Evolutionary conservation across 257 asterid genomes (phyloP), one percentile per base, ranked within the genome.

Genomic region (Eustoma russellianum): DNA sequence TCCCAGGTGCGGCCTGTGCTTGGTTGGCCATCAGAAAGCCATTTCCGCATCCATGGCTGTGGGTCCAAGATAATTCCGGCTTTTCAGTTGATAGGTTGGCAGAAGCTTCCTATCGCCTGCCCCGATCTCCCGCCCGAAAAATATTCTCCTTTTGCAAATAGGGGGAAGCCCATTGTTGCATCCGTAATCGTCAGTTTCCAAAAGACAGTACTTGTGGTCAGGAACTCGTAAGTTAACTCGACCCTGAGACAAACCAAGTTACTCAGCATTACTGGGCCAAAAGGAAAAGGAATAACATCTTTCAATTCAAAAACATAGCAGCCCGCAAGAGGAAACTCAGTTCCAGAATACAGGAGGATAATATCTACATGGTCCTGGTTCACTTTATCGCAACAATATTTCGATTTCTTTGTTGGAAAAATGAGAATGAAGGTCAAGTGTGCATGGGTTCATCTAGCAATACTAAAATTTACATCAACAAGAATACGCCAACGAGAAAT

Each of bases 31-130:
- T 92, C 83, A 92, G 79, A 70, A 92, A 17, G 98, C 98, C 81
- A 92, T 92, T 76, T 92, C 98, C 41, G 98, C 98, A 76, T 92
- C 98, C 97, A 92, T 88, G 70, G 98, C 98, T 10, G 98, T 92
- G 8, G 98, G 98, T 13, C 98, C 98, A 47, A 92, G 95, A 72
- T 92, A 92, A 53, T 68, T 85, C 34, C 98, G 98, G 77, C 95
- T 92, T 66, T 92, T 92, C 55, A 92, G 72, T 82, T 92, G 94
- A 77, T 92, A 92, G 18, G 80, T 88, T 24, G 88, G 97, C 79
- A 92, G 63, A 63, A 92, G 76, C 73, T 77, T 92, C 83, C 98
- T 88, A 76, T 92, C 91, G 35, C 95, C 76, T 72, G 70, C 68
- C 51, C 93, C 95, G 40, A 88, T 61, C 67, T 88, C 98, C 57